Conservation (phyloP, 2,329 filamentous ascomycete genomes). For the Fusarium cicatricum region DNA sequence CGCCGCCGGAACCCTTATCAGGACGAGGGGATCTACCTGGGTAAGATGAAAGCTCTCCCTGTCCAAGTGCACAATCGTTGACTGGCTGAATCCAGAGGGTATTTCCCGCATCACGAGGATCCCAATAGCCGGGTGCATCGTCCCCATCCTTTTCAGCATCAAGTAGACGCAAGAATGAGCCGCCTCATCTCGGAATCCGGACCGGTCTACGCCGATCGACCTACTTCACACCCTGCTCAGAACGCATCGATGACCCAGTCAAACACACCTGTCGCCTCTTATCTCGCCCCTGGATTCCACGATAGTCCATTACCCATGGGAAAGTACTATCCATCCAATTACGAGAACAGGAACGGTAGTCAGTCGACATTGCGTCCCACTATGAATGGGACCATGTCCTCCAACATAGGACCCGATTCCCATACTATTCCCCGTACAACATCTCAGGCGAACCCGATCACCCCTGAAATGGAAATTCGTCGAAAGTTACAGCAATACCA, state of each 20-base stretch:
- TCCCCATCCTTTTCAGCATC: constrained; percentile 60
- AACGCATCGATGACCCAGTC: constrained; percentile 34
- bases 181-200: constrained; percentile 47
- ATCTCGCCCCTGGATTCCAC: constrained; percentile 59
- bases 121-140: constrained; percentile 55
- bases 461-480: constrained; percentile 54
- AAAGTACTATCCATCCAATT: constrained; percentile 71
- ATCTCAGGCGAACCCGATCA: constrained; percentile 14
- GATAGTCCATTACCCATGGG: constrained; percentile 62
- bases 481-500: constrained; percentile 66
- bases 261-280: constrained; percentile 59
- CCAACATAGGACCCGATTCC: constrained; percentile 48
- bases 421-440: constrained; percentile 41
- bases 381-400: constrained; percentile 42
- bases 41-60: constrained; percentile 50
- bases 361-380: constrained; percentile 34
- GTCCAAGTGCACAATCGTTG: background rate
- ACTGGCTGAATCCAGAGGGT: constrained; percentile 55
- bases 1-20: constrained; percentile 60
- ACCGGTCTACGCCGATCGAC: constrained; percentile 39
- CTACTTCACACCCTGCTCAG: constrained; percentile 41
- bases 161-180: constrained; percentile 49
- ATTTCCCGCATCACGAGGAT: constrained; percentile 69
- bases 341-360: constrained; percentile 53
- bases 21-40: constrained; percentile 66